phyloP scores from a whole-genome alignment of 1,284 basidiomycete genomes.

The Malassezia sympodialis region DNA sequence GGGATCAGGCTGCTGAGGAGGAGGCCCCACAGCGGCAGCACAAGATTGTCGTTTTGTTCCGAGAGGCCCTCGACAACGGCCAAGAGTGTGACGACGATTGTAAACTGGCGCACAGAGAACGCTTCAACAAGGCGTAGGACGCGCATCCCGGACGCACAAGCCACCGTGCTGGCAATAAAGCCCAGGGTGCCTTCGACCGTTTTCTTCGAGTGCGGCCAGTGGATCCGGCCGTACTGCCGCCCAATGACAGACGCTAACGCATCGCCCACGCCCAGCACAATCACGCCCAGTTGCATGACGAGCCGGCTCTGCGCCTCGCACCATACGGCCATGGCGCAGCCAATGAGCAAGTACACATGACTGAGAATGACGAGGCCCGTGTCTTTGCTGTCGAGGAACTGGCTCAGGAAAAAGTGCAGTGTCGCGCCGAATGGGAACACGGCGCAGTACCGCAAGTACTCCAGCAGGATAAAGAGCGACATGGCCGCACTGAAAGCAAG shows the following conservation, averaged over 20 bases:
- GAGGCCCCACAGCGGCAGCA: constrained; percentile 40
- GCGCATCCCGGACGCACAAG: constrained; percentile 62
- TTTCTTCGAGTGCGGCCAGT: constrained; percentile 78
- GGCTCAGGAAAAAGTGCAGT: constrained; percentile 84
- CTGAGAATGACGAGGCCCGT: constrained; percentile 89
- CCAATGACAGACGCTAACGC: constrained; percentile 87
- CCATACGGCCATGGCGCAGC: constrained; percentile 88
- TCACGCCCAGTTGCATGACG: constrained; percentile 70
- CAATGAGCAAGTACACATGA: constrained; percentile 91
- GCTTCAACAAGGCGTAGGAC: constrained; percentile 53
- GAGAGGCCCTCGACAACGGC: constrained; percentile 40
- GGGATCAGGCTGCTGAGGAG: constrained; percentile 27
- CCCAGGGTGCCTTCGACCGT: constrained; percentile 83
- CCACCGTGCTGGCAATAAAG: constrained; percentile 64
- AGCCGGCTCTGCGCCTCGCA: constrained; percentile 58
- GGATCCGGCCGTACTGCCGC: constrained; percentile 63
- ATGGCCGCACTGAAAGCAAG: constrained; percentile 68
- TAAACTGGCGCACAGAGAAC: constrained; percentile 20
- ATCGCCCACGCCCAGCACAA: constrained; percentile 85
- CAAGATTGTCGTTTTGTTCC: constrained; percentile 46
- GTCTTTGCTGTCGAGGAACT: constrained; percentile 92
- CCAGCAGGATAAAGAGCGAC: constrained; percentile 42
- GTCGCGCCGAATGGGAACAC: constrained; percentile 88
- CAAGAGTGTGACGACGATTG: constrained; percentile 20
- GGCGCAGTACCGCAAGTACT: constrained; percentile 70